Evolutionary conservation across 768 basidiomycete species (phyloP), one percentile per base, ranked within the genome.

Genomic region (Calvatia gigantea): DNA sequence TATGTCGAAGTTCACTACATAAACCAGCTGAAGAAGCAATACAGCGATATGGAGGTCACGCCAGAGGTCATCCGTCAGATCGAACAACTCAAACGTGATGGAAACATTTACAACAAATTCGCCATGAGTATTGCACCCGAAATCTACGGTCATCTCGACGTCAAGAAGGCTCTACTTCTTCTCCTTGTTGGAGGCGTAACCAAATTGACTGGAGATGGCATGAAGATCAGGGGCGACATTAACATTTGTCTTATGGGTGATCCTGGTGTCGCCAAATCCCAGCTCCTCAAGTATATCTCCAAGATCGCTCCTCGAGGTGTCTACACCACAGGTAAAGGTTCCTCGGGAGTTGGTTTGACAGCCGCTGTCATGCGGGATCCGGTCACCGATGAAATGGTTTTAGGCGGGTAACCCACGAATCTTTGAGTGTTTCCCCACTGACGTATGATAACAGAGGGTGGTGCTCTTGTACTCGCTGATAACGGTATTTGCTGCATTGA

Each of bases 401-500:
- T 98, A 45, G 96, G 96, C 94, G 65, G 53, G 91, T 74, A 8
- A 29, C 35, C 17, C 3, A 21, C 25, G 8, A 42, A 25, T 21
- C 21, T 12, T n/a, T 3, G 25, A 8, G 19, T 9, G 17, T 3
- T 42, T 21, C 25, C 31, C 47, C 31, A 23, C 56, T 55, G 2
- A 58, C 50, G 45, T 35, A 17, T 60, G 8, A 44, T 57, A 45
- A 23, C 71, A 98, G 97, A 99, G 92, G 97, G 97, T 4, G 97
- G 97, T 27, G 97, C 97, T n/a, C 83, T 99, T 51, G 97, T 99
- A 14, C 83, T 99, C 44, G 96, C 97, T 9, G 97, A 99, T 70
- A 99, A 99, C 61, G 97, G 97, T 27, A 99, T 99, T 65, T 98
- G 95, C 75, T 98, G 96, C 70, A 99, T 99, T 60, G 97, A 99